Conservation (phyloP, 148 eudicot genomes). For the Heliamphora exappendiculata region DNA sequence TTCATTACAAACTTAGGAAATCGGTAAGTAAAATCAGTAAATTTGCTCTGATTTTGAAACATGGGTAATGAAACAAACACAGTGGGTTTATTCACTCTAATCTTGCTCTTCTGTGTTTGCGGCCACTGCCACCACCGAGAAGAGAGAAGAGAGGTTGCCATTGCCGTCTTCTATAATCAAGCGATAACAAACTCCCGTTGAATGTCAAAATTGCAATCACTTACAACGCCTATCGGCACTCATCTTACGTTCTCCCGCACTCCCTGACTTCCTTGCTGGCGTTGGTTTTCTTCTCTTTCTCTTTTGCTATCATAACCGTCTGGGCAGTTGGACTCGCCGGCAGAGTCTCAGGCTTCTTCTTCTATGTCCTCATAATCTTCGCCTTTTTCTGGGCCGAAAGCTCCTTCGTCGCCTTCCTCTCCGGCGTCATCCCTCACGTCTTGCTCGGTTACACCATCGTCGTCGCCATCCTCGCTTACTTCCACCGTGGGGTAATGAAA, state of each 20-base stretch:
- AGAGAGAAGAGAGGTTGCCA: no score
- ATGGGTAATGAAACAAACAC: no score
- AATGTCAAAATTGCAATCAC: slow-evolving; percentile 80
- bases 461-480: slow-evolving; percentile 71
- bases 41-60: no score
- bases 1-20: no score
- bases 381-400: slow-evolving; percentile 87
- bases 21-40: no score
- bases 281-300: slow-evolving; percentile 42
- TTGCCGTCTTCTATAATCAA: slow-evolving; percentile 39
- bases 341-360: slow-evolving; percentile 49
- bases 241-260: slow-evolving; percentile 66
- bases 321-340: slow-evolving; percentile 80
- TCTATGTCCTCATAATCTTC: slow-evolving; percentile 53
- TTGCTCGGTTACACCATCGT: slow-evolving; percentile 82
- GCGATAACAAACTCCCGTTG: slow-evolving; percentile 65
- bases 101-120: no score
- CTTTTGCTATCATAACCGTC: slow-evolving; percentile 57
- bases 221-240: slow-evolving; percentile 66
- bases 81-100: no score
- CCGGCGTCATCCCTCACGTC: slow-evolving; percentile 72
- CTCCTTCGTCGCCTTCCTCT: slow-evolving; percentile 79
- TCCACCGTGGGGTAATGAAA: no score
- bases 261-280: slow-evolving; percentile 48
- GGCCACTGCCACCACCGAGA: no score